These are phyloP conservation scores for Hebeloma cylindrosporum DNA, from an alignment of 768 basidiomycete genomes.

Conservation along the genomic window DNA sequence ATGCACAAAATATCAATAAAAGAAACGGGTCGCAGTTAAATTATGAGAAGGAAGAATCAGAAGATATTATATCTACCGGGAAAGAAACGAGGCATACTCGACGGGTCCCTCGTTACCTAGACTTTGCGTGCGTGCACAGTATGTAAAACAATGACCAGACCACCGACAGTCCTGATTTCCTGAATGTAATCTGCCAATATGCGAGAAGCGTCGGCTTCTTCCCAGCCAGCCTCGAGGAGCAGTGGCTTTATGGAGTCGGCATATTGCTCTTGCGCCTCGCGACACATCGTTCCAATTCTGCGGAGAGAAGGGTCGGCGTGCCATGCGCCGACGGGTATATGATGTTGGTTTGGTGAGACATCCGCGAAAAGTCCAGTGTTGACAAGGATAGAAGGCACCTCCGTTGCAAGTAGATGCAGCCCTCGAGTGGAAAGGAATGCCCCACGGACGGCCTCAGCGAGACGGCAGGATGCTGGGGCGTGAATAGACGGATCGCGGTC, in stretches of 20 bases:
- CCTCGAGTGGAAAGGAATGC: conserved; percentile 34
- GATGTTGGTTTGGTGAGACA: conserved; percentile 31
- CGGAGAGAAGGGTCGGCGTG: conserved; percentile 31
- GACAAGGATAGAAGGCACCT: conserved; percentile 38
- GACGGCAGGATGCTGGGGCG: conserved; percentile 39
- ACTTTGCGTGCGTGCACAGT: conserved; percentile 46
- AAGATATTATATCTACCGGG: too few species aligned
- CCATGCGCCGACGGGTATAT: conserved; percentile 63
- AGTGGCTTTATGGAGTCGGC: conserved; percentile 50
- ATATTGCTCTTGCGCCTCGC: conserved; percentile 40
- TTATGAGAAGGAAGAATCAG: too few species aligned
- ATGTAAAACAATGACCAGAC: conserved; percentile 49
- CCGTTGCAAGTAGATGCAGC: conserved; percentile 36
- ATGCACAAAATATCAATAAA: too few species aligned
- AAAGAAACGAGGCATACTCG: too few species aligned
- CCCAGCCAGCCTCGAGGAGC: conserved; percentile 39
- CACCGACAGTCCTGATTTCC: conserved; percentile 47
- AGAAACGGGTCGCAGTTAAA: too few species aligned
- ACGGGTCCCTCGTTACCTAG: too few species aligned
- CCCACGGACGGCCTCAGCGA: conserved; percentile 38
- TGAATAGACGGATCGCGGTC: conserved; percentile 32
- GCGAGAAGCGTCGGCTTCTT: conserved; percentile 35
- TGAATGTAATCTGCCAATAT: conserved; percentile 42
- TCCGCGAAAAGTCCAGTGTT: conserved; percentile 41
- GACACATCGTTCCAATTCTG: conserved; percentile 43